Evolutionary conservation across 176 grass and related monocot genomes (phyloP), one percentile per base, ranked within the genome.

Genomic region (Hordeum marinum): DNA sequence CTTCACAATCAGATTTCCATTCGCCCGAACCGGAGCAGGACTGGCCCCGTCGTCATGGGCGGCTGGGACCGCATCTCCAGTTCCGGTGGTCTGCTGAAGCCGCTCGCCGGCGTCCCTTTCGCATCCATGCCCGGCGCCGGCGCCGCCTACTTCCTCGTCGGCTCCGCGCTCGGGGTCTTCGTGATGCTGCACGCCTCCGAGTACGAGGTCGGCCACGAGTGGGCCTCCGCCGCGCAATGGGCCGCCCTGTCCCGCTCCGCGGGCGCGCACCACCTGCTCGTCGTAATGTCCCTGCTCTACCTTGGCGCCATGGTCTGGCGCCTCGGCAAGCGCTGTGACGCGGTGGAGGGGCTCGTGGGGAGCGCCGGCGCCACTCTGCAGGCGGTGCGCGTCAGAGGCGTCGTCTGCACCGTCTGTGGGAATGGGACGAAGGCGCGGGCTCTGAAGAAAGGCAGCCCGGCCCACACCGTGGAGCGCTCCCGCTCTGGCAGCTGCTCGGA

Each of bases 391-490:
- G 63, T 57, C 12, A 79, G 77, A 31, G 91, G 87, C 43, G 69
- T 61, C 7, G 81, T 88, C 60, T 94, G 94, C 86, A 82, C 83
- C 39, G 36, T 72, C 73, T 97, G 94, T 64, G 90, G 87, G 55
- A 80, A 83, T 64, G 90, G 88, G 62, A 80, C 88, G 8, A 94
- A 81, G 77, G 70, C 88, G 5, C 85, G 71, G 77, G 79, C 76
- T 40, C 71, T 83, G 60, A 94, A 97, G 72, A 76, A 24, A 32
- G 83, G 87, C 48, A 21, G 31, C 45, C 17, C 45, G 67, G 43
- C 31, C 7, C 25, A 50, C 39, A 1, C 59, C n/a, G 27, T 72
- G 29, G 79, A 63, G 59, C 61, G 64, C 60, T 20, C 17, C 48
- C 40, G 71, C 36, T 50, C 81, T 8, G 62, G 43, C 4, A 21